These are phyloP conservation scores for Apostasia shenzhenica DNA, from an alignment of 106 monocot genomes.

Conservation along the genomic window DNA sequence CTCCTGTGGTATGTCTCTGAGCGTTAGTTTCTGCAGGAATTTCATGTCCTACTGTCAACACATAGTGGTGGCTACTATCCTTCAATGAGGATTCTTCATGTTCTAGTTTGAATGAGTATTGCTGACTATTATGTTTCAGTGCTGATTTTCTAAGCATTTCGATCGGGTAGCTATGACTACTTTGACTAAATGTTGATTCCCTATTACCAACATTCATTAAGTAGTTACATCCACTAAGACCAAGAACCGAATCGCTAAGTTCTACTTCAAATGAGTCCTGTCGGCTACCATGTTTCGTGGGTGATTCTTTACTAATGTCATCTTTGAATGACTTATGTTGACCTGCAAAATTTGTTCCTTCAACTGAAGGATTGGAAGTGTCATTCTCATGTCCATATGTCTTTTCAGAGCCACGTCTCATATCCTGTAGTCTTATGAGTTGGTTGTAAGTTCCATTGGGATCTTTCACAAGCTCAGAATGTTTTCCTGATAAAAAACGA, in stretches of 20 bases:
- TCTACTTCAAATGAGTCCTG: background rate
- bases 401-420: background rate
- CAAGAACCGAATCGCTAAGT: background rate
- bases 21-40: slow-evolving; percentile 4
- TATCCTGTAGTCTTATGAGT: slow-evolving; percentile 2
- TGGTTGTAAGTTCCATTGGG: slow-evolving; percentile 4
- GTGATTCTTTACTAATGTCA: background rate
- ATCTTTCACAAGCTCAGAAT: slow-evolving; percentile 2
- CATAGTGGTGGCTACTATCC: slow-evolving; percentile 3
- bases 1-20: background rate
- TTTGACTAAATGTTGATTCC: no score
- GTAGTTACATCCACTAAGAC: background rate
- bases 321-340: background rate
- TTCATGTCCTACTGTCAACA: background rate
- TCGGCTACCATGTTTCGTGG: background rate
- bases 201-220: background rate
- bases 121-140: no score
- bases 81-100: slow-evolving; percentile 3
- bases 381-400: background rate
- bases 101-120: background rate
- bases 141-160: no score
- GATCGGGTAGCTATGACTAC: no score
- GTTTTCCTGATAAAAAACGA: slow-evolving; percentile 1
- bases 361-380: background rate
- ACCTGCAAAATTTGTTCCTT: background rate